Percentiles rank a stretch among this genome's conserved stretches.
Conservation (phyloP, 345 rosid genomes). For the Linum tenue region DNA sequence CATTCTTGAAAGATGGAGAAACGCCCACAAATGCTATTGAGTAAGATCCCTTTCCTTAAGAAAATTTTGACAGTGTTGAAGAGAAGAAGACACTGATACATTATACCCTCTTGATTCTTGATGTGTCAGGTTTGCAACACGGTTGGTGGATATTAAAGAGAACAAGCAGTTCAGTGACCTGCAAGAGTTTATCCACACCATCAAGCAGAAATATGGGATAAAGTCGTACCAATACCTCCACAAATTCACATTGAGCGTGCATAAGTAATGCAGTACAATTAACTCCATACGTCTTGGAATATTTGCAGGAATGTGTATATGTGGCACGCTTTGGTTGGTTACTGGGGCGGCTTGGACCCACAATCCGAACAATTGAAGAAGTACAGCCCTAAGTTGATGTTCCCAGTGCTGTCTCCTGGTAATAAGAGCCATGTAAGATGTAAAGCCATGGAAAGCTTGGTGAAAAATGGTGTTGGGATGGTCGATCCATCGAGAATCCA, state of each 20-base stretch:
- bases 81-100: not conserved
- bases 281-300: not conserved
- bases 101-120: conserved; percentile 5
- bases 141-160: conserved; percentile 44
- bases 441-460: conserved; percentile 32
- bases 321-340: conserved; percentile 57
- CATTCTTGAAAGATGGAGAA: conserved; percentile 30
- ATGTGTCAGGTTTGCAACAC: conserved; percentile 36
- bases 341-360: conserved; percentile 57
- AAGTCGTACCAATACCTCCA: conserved; percentile 22
- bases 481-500: conserved; percentile 30
- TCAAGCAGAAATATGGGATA: conserved; percentile 29
- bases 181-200: conserved; percentile 25
- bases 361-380: conserved; percentile 41
- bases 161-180: conserved; percentile 41
- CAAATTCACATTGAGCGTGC: not conserved
- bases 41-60: conserved; percentile 17
- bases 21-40: conserved; percentile 28
- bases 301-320: conserved; percentile 42
- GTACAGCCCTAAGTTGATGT: conserved; percentile 36
- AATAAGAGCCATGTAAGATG: conserved; percentile 26
- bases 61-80: not conserved
- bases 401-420: conserved; percentile 42
- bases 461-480: conserved; percentile 34
- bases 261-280: conserved; percentile 4